Base-by-base conservation (phyloP, 169 alveolate species). In the Cryptosporidium meleagridis region DNA sequence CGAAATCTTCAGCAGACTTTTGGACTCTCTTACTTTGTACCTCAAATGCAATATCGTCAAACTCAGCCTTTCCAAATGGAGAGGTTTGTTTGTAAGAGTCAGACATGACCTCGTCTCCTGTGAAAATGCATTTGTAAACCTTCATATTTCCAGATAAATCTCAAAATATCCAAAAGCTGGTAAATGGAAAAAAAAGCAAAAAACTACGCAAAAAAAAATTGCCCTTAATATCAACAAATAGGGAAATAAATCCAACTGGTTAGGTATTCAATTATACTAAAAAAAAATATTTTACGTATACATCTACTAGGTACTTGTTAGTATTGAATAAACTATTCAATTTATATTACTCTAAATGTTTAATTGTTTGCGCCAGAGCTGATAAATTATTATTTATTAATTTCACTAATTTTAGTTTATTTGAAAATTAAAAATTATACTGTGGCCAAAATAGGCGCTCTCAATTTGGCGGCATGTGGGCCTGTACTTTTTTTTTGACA, bases 31-130 rank as follows among this genome's bases (percentile, higher is more conserved):
- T 87, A 35, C 97, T 91, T 75, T 95, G 94, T 55, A 96, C 97
- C 87, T 96, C 98, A 84, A 96, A 96, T 65, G 97, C 98, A 59
- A 96, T 96, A 85, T 94, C 95, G 35, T 92, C 85, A 33, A 96
- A 92, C 44, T 93, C 96, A 18, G 93, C 87, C 85, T 85, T 93
- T 61, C 93, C 97, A 92, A 96, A 95, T 52, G 98, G 98, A 80
- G 94, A 92, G 62, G 72, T 87, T 75, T 96, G 97, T 44, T 23
- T 84, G 92, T 96, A 96, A 73, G 98, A 96, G 92, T 96, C 98
- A 52, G 98, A 96, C 94, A 97, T 94, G 85, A 96, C 96, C 92
- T 96, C 98, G 91, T 96, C 97, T 69, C 96, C 96, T 75, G 97
- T 94, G 91, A 95, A 94, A 48, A 96, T 92, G 93, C 95, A 96